Evolutionary conservation across 139 green algal species (phyloP).

Genomic region (Chlamydomonas sp.): DNA sequence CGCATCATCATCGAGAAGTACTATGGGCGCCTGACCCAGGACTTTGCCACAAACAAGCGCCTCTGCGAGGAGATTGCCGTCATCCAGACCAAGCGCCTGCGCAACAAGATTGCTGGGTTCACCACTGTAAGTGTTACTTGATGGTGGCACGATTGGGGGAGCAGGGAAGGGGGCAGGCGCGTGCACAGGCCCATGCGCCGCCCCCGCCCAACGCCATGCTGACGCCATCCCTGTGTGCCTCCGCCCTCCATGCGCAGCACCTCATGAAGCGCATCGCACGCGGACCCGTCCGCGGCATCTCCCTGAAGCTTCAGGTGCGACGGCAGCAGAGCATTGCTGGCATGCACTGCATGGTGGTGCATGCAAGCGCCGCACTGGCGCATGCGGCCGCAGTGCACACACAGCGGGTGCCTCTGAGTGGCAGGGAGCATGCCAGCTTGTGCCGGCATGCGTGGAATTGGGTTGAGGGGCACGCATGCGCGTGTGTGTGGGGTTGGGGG

Average conservation of each 20-base stretch:
- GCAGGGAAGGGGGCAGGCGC: background rate
- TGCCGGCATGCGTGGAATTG: background rate
- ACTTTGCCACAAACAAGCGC: conserved; percentile 97
- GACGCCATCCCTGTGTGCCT: too few relatives aligned
- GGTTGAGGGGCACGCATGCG: background rate
- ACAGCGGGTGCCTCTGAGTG: background rate
- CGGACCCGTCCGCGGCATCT: conserved; percentile 97
- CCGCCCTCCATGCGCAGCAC: conserved; percentile 74
- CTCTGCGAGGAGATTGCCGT: conserved; percentile 94
- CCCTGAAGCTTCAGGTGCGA: conserved; percentile 97
- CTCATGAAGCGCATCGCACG: conserved; percentile 99
- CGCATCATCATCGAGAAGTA: conserved; percentile 99
- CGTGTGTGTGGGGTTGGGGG: background rate
- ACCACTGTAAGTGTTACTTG: conserved; percentile 84
- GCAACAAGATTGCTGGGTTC: conserved; percentile 99
- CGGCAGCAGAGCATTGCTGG: conserved; percentile 1
- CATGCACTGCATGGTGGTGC: background rate
- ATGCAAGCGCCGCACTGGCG: too few relatives aligned
- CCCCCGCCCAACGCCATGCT: too few relatives aligned
- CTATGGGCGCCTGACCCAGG: conserved; percentile 86
- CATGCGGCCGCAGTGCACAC: too few relatives aligned
- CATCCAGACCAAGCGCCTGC: conserved; percentile 93
- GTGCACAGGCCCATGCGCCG: background rate
- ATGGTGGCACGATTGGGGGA: background rate
- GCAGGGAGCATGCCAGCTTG: background rate